phyloP scores from a whole-genome alignment of 805 yeast genomes.

The Wickerhamomyces hampshirensis region DNA sequence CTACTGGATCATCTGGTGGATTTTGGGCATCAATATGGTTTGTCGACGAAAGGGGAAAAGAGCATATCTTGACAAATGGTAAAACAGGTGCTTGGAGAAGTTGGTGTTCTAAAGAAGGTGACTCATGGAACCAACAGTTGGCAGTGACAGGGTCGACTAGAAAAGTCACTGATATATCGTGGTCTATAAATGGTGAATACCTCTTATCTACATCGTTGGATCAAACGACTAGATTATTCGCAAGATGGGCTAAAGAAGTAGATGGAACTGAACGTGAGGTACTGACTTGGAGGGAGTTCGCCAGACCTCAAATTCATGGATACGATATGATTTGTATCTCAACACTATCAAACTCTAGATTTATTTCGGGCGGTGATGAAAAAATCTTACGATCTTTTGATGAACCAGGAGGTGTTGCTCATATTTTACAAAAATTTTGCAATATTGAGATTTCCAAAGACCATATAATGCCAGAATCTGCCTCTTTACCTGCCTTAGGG shows the following conservation, averaged over 20 bases:
- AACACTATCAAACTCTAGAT: constrained; percentile 52
- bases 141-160: constrained; percentile 75
- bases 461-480: constrained; percentile 64
- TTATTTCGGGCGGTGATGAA: constrained; percentile 95
- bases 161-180: constrained; percentile 71
- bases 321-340: constrained; percentile 88
- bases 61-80: constrained; percentile 73
- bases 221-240: constrained; percentile 85
- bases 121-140: constrained; percentile 38
- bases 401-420: constrained; percentile 75
- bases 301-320: constrained; percentile 98
- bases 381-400: constrained; percentile 86
- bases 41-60: constrained; percentile 28
- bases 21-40: constrained; percentile 75
- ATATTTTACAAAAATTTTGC: constrained; percentile 51
- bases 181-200: constrained; percentile 66
- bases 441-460: constrained; percentile 33
- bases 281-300: constrained; percentile 79
- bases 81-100: constrained; percentile 90
- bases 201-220: constrained; percentile 79
- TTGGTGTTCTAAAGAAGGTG: constrained; percentile 45
- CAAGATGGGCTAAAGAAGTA: constrained; percentile 46
- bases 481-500: constrained; percentile 89
- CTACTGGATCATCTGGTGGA: constrained; percentile 90
- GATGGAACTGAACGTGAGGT: constrained; percentile 27